Conservation (phyloP, 768 basidiomycete species). For the Hydnum rufescens region DNA sequence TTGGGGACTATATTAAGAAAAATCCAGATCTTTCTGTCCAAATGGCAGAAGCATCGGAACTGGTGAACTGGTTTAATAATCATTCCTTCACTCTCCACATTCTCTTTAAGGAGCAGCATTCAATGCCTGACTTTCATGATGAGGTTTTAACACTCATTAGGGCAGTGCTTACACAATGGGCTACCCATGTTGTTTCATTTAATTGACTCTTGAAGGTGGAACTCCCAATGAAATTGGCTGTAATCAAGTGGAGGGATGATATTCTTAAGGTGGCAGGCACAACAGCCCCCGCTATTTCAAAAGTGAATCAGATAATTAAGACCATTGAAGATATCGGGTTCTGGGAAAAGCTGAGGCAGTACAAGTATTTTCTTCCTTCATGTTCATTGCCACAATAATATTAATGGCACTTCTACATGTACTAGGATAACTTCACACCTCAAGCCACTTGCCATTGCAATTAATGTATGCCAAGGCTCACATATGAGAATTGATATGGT, state of each 20-base stretch:
- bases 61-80: conserved; percentile 1
- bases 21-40: neutral
- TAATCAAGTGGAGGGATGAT: neutral
- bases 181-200: neutral
- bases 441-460: neutral
- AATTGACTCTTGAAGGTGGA: neutral
- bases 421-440: neutral
- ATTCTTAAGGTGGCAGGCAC: neutral
- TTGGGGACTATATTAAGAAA: conserved; percentile 1
- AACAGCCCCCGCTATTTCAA: neutral
- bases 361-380: neutral
- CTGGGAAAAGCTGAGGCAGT: neutral
- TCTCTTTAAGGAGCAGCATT: neutral
- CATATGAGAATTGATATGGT: neutral
- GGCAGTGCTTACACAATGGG: neutral
- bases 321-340: neutral
- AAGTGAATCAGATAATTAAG: neutral
- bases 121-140: neutral
- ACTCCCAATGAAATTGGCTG: neutral
- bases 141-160: neutral
- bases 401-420: neutral
- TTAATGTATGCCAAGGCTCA: neutral
- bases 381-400: neutral
- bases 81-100: neutral
- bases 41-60: neutral